phyloP scores from a whole-genome alignment of 148 eudicot species.

The Vaccinium darrowii region DNA sequence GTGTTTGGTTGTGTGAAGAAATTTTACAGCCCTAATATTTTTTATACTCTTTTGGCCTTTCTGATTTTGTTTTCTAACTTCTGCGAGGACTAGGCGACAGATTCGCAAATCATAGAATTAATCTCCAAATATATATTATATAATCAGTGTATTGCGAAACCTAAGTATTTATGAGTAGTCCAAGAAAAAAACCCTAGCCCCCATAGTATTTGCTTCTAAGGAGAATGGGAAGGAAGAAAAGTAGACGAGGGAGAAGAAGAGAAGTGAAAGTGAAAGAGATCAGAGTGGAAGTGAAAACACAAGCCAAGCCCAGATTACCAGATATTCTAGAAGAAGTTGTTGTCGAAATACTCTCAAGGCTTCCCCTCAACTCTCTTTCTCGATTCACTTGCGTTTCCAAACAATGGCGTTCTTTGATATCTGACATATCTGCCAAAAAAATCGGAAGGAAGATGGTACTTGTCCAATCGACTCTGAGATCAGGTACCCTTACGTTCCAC shows the following conservation, averaged over 20 bases:
- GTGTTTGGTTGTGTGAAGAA: no score
- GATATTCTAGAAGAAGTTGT: background rate
- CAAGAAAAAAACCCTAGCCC: background rate
- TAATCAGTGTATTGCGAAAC: background rate
- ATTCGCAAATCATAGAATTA: no score
- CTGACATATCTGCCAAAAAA: background rate
- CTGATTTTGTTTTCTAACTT: no score
- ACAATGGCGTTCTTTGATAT: background rate
- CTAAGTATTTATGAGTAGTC: background rate
- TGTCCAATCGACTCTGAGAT: no score
- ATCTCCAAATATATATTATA: no score
- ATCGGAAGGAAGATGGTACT: background rate
- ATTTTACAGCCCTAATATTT: no score
- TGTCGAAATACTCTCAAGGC: slow-evolving; percentile 9
- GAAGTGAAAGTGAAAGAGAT: background rate
- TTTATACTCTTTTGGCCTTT: no score
- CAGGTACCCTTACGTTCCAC: background rate
- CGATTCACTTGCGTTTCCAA: slow-evolving; percentile 2
- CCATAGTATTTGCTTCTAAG: background rate
- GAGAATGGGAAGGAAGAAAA: background rate
- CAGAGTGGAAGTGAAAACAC: background rate
- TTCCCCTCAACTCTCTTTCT: background rate
- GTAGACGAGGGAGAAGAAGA: background rate
- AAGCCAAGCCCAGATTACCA: background rate
- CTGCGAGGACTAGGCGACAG: no score